Base-by-base conservation (phyloP, 2,329 filamentous ascomycete genomes). In the Aureobasidium sp. region DNA sequence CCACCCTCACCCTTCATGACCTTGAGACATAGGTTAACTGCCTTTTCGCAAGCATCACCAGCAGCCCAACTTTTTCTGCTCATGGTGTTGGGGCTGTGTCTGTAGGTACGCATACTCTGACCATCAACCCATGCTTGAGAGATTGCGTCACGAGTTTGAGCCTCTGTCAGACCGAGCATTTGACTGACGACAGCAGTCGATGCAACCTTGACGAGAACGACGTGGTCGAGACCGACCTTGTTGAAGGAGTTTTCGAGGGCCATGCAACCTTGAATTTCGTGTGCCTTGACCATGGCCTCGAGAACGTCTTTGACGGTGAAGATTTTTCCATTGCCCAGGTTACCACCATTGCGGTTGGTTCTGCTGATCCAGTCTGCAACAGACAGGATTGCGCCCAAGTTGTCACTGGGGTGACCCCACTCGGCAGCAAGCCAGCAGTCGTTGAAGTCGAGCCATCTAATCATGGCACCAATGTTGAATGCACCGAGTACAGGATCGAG, bases 371-470 rank as follows among this genome's bases (percentile, higher is more conserved):
- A 99, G 82, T 99, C 94, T 64, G 94, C 91, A 59, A 97, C 92
- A 51, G 93, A 91, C 66, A 99, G 85, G 74, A 99, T 99, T 71
- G 93, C 94, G 66, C 94, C 94, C 69, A 99, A 78, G 82, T 99
- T 99, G 82, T 99, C 94, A 5, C 92, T 97, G 65, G 94, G 94
- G 78, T 99, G 94, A 63, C 94, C 94, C 94, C 94, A 99, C 81
- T 99, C 94, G 62, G 94, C 94, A 48, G 93, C 94, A 67, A 97
- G 83, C 94, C 93, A 99, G 85, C 94, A 97, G 84, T 99, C 94
- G 77, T 99, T 99, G 85, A 97, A 99, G 81, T 99, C 94, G 71
- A 99, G 85, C 94, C 94, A 99, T 74, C 94, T 85, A 80, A 99
- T 96, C 88, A 96, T 96, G 71, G 94, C 89, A 71, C 94, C 94